Evolutionary conservation across 371 early-diverging fungal species (phyloP).

Genomic region (Mortierella sp.): DNA sequence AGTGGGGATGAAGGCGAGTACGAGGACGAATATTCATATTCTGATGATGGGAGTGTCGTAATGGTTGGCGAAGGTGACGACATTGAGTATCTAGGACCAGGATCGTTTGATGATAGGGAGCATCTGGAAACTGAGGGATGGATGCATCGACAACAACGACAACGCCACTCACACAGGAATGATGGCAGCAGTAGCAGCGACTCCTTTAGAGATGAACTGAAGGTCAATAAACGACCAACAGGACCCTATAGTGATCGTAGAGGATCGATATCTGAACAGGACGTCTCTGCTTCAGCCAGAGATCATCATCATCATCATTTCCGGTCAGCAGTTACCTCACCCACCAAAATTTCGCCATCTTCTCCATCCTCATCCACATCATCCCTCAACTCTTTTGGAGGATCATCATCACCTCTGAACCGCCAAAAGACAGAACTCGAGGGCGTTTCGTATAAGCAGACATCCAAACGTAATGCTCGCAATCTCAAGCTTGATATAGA

Average conservation of each 20-base stretch:
- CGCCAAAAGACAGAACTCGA: constrained; percentile 2
- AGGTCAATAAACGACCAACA: background rate
- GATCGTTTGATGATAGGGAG: constrained; percentile 16
- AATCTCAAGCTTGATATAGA: constrained; percentile 25
- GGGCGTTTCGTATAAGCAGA: background rate
- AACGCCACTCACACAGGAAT: constrained; percentile 7
- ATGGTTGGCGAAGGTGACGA: constrained; percentile 53
- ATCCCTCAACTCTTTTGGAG: constrained; percentile 6
- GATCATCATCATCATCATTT: constrained; percentile 3
- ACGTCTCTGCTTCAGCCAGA: background rate
- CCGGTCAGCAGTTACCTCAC: constrained; percentile 27
- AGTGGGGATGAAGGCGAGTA: constrained; percentile 55
- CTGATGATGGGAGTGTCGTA: constrained; percentile 39
- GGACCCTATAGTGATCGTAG: constrained; percentile 6
- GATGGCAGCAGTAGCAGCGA: constrained; percentile 20
- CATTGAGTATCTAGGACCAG: constrained; percentile 35
- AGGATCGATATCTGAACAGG: constrained; percentile 15
- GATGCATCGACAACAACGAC: constrained; percentile 22
- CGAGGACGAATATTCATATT: constrained; percentile 44
- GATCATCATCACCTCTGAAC: background rate
- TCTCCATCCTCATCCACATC: constrained; percentile 26
- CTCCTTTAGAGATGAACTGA: constrained; percentile 23
- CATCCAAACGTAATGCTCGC: constrained; percentile 10
- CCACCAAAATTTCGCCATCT: constrained; percentile 18
- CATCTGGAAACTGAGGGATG: constrained; percentile 37